A percentile compares a stretch with the other conserved stretches of the same genome.
Evolutionary conservation across 148 eudicot genomes (phyloP).

Genomic region (Rhododendron simsii): DNA sequence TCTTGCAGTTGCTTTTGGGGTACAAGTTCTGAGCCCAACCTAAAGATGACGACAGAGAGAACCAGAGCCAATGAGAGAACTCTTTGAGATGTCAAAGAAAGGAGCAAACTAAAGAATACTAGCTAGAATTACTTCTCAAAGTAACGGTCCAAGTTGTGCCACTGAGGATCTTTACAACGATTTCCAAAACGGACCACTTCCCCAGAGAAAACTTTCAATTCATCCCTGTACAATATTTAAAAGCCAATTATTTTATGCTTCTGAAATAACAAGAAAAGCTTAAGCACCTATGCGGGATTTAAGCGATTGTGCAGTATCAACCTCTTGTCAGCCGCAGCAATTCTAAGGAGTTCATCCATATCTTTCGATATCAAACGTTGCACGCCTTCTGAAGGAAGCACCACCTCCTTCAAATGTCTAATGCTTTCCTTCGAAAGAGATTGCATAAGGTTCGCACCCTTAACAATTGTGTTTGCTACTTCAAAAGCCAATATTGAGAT

Average conservation of each 20-base stretch:
- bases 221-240: conserved; percentile 57
- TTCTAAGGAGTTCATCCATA: conserved; percentile 69
- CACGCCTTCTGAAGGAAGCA: conserved; percentile 90
- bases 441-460: conserved; percentile 91
- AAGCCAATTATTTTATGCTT: background rate
- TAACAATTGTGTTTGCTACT: conserved; percentile 91
- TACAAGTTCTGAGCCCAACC: conserved; percentile 58
- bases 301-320: conserved; percentile 15
- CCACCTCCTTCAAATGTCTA: conserved; percentile 78
- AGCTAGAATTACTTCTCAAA: conserved; percentile 69
- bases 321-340: conserved; percentile 98
- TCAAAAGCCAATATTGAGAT: conserved; percentile 87
- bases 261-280: background rate
- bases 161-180: conserved; percentile 98
- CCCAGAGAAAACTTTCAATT: conserved; percentile 75
- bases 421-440: conserved; percentile 80
- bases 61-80: background rate
- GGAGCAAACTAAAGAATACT: conserved; percentile 7
- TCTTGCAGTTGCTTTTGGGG: conserved; percentile 75
- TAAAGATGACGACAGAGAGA: background rate
- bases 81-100: background rate
- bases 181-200: conserved; percentile 98
- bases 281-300: background rate
- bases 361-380: conserved; percentile 75
- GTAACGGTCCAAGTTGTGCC: conserved; percentile 96